Percentiles rank a stretch among this genome's conserved stretches.
Conservation (phyloP, 2,329 filamentous ascomycete genomes). For the Cladosporium velox region DNA sequence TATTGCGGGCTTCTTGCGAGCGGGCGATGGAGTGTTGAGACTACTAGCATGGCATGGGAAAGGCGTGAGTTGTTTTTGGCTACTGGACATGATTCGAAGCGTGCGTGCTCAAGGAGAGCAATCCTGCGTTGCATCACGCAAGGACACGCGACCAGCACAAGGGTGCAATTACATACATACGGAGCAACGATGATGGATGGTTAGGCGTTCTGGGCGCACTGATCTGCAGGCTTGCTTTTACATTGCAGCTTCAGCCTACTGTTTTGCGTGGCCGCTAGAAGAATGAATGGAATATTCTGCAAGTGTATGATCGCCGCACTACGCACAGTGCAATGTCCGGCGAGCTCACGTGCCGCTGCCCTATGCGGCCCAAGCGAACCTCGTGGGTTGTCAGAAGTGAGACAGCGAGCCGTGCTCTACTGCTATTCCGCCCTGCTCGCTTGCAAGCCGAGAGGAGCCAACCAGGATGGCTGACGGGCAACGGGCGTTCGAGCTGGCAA, state of each 20-base stretch:
- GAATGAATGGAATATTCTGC: neutral
- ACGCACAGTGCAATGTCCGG: neutral
- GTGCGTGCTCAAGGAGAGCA: neutral
- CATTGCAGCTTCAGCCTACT: slow-evolving; percentile 4
- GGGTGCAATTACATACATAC: slow-evolving; percentile 2
- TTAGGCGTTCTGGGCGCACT: neutral
- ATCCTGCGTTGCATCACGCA: neutral
- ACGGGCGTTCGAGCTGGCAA: slow-evolving; percentile 6
- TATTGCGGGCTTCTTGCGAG: neutral
- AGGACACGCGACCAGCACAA: neutral
- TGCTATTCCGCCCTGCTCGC: neutral
- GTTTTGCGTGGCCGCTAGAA: slow-evolving; percentile 1
- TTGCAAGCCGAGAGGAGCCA: neutral
- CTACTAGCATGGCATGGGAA: slow-evolving; percentile 18
- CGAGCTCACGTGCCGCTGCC: slow-evolving; percentile 1
- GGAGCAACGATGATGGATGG: neutral
- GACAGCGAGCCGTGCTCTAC: slow-evolving; percentile 11
- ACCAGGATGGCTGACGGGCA: neutral
- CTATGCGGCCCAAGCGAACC: slow-evolving; percentile 8
- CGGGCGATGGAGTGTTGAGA: slow-evolving; percentile 6
- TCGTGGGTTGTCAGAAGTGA: neutral
- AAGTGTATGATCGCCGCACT: slow-evolving; percentile 1
- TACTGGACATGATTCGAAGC: neutral
- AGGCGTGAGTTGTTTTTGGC: neutral
- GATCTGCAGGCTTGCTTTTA: slow-evolving; percentile 3